phyloP scores from a whole-genome alignment of 1,284 basidiomycete genomes.

The Phellinidium pouzarii region DNA sequence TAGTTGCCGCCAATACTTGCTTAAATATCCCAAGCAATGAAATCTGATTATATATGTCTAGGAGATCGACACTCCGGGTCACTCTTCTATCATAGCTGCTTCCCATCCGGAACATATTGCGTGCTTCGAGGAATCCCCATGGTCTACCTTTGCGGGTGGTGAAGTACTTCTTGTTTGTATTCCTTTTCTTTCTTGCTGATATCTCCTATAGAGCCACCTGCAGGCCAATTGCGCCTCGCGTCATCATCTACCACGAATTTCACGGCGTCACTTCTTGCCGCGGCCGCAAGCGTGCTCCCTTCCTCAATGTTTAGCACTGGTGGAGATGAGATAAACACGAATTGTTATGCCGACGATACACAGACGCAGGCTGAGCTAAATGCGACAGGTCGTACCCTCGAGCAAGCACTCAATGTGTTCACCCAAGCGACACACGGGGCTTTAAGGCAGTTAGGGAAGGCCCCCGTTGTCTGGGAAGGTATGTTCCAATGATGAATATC shows the following conservation, averaged over 20 bases:
- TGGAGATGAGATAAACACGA: slow-evolving; percentile 75
- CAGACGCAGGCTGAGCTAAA: slow-evolving; percentile 48
- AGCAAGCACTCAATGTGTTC: slow-evolving; percentile 60
- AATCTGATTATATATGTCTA: not conserved
- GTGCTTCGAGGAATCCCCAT: slow-evolving; percentile 30
- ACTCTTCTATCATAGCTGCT: slow-evolving; percentile 37
- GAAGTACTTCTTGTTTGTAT: not conserved
- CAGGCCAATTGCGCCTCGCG: slow-evolving; percentile 74
- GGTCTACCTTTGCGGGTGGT: slow-evolving; percentile 25
- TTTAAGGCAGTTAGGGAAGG: slow-evolving; percentile 41
- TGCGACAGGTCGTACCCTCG: slow-evolving; percentile 45
- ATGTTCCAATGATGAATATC: slow-evolving; percentile 24
- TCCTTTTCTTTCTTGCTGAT: not conserved
- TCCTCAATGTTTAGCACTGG: slow-evolving; percentile 72
- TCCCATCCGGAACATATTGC: slow-evolving; percentile 39
- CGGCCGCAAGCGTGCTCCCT: slow-evolving; percentile 41
- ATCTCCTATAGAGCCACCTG: slow-evolving; percentile 54
- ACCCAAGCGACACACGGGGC: slow-evolving; percentile 46
- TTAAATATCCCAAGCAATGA: not conserved
- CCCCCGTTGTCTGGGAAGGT: slow-evolving; percentile 71
- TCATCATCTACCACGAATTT: slow-evolving; percentile 39
- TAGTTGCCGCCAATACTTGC: not conserved
- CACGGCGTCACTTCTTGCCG: slow-evolving; percentile 39
- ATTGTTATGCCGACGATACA: slow-evolving; percentile 61
- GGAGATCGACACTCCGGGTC: slow-evolving; percentile 60